phyloP scores from a whole-genome alignment of 2,329 filamentous ascomycete genomes.

The Fusarium duplospermum region DNA sequence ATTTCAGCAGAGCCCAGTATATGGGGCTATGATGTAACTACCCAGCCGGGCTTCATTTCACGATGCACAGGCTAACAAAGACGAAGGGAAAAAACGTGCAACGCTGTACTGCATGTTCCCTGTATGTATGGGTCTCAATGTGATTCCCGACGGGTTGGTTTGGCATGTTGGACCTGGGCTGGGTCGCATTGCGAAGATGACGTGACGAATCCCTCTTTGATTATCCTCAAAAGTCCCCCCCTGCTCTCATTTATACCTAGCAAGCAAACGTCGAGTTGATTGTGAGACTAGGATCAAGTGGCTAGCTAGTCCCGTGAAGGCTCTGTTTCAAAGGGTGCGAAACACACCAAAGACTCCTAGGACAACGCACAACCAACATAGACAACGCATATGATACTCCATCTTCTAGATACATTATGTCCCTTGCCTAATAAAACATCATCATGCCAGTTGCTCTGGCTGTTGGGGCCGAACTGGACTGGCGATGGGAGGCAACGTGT shows the following conservation, averaged over 20 bases:
- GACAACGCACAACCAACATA: slow-evolving; percentile 5
- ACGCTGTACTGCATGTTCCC: not conserved
- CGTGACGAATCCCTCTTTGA: slow-evolving; percentile 20
- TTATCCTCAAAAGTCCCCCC: slow-evolving; percentile 15
- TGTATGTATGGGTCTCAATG: not conserved
- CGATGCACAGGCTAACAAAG: not conserved
- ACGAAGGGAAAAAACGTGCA: not conserved
- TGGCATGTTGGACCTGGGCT: not conserved
- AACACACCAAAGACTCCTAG: not conserved
- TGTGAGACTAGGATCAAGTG: slow-evolving; percentile 6
- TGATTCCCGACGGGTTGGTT: not conserved
- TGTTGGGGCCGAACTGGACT: slow-evolving; percentile 1
- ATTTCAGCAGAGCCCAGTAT: not conserved
- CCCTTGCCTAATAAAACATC: slow-evolving; percentile 15
- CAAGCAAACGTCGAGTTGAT: slow-evolving; percentile 3
- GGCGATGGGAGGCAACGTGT: slow-evolving; percentile 28
- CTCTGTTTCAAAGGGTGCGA: slow-evolving; percentile 11
- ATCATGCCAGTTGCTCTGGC: not conserved
- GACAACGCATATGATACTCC: slow-evolving; percentile 21
- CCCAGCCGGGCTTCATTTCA: not conserved
- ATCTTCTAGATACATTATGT: slow-evolving; percentile 7
- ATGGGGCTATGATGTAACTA: slow-evolving; percentile 9
- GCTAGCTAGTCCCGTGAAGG: not conserved
- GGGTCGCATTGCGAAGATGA: not conserved
- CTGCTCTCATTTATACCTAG: not conserved